Conservation (phyloP, 2,329 filamentous ascomycete genomes). For the Fusarium sp. region DNA sequence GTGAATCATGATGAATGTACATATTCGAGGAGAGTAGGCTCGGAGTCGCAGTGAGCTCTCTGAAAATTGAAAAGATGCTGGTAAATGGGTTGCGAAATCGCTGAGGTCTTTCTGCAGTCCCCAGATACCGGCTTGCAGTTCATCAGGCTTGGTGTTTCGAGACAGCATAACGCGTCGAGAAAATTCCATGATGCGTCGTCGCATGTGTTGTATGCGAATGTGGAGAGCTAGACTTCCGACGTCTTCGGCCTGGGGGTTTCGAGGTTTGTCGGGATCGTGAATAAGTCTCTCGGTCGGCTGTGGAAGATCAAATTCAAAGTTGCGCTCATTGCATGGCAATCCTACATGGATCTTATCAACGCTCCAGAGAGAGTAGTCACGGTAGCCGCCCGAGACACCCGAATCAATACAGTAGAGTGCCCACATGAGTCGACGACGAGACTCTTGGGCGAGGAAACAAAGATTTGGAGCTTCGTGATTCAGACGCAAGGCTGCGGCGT, state of each 20-base stretch:
- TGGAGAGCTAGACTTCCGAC: slow-evolving; percentile 66
- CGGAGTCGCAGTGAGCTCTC: slow-evolving; percentile 65
- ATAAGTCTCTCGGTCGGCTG: slow-evolving; percentile 64
- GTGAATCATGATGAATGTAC: slow-evolving; percentile 68
- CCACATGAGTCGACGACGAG: slow-evolving; percentile 56
- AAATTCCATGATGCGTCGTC: slow-evolving; percentile 63
- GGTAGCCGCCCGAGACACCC: slow-evolving; percentile 54
- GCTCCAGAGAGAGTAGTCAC: slow-evolving; percentile 56
- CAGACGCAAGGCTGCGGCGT: slow-evolving; percentile 54
- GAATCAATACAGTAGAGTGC: slow-evolving; percentile 55
- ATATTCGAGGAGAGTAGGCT: slow-evolving; percentile 65
- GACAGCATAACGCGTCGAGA: slow-evolving; percentile 54
- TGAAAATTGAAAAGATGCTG: slow-evolving; percentile 66
- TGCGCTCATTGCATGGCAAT: slow-evolving; percentile 55
- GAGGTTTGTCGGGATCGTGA: slow-evolving; percentile 52
- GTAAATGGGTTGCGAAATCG: slow-evolving; percentile 62
- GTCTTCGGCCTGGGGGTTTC: slow-evolving; percentile 56
- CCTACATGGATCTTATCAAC: slow-evolving; percentile 54
- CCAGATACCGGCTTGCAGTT: slow-evolving; percentile 56
- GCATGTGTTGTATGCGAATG: slow-evolving; percentile 64
- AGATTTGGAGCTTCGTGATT: slow-evolving; percentile 55
- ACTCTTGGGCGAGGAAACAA: slow-evolving; percentile 54
- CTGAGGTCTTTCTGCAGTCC: slow-evolving; percentile 59
- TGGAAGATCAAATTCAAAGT: slow-evolving; percentile 66
- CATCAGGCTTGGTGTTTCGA: slow-evolving; percentile 54